Conservation (phyloP, 768 basidiomycete species). For the Pisolithus tinctorius region DNA sequence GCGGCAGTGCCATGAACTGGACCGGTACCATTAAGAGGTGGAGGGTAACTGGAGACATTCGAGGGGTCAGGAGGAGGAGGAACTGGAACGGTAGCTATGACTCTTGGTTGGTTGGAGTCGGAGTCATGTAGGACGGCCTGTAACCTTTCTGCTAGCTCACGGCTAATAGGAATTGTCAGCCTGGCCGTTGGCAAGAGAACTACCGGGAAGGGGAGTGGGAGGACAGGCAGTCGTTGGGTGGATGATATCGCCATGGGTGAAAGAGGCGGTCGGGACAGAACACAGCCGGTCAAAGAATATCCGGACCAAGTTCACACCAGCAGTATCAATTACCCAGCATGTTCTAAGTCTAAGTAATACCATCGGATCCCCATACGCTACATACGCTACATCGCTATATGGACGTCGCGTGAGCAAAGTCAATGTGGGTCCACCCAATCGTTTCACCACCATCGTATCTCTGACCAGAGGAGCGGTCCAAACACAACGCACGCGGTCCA, state of each 20-base stretch:
- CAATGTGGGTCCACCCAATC: not conserved
- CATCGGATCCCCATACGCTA: no score
- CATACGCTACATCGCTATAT: not conserved
- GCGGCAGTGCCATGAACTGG: slow-evolving; percentile 65
- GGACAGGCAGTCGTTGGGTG: slow-evolving; percentile 49
- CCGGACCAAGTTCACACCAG: no score
- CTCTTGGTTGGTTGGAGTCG: slow-evolving; percentile 47
- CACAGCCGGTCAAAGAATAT: no score
- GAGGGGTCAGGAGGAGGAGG: slow-evolving; percentile 19
- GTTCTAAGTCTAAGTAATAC: no score
- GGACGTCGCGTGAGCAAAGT: not conserved
- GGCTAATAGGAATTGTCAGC: slow-evolving; percentile 60
- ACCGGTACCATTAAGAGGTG: slow-evolving; percentile 11
- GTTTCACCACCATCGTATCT: slow-evolving; percentile 64
- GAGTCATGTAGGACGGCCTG: slow-evolving; percentile 63
- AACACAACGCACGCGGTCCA: slow-evolving; percentile 91
- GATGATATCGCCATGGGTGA: slow-evolving; percentile 11
- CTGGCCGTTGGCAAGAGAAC: slow-evolving; percentile 71
- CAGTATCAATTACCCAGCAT: no score
- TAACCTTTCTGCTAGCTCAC: slow-evolving; percentile 55
- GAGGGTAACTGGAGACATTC: slow-evolving; percentile 4
- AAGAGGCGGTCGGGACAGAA: not conserved
- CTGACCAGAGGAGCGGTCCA: slow-evolving; percentile 81
- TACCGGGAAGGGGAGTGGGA: slow-evolving; percentile 64
- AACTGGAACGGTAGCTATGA: slow-evolving; percentile 62